Conservation (phyloP, 2,329 filamentous ascomycete species). For the Hypomyces perniciosus region DNA sequence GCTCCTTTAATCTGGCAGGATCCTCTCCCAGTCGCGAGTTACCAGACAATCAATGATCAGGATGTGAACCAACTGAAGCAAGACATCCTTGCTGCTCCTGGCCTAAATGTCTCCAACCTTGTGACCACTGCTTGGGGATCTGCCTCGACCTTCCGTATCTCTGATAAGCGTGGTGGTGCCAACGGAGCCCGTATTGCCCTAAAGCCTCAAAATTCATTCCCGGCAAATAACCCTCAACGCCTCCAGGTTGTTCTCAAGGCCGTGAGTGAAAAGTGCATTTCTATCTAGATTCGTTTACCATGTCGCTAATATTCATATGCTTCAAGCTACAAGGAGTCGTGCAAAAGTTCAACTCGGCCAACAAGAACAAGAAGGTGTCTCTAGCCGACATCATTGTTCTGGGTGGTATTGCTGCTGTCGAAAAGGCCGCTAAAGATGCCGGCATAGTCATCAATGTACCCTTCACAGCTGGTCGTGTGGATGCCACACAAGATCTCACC, state of each 20-base stretch:
- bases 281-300: not conserved
- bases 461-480: conserved; percentile 67
- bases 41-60: conserved; percentile 50
- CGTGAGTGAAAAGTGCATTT: not conserved
- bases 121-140: conserved; percentile 62
- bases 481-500: conserved; percentile 66
- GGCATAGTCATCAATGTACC: conserved; percentile 51
- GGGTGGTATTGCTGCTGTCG: conserved; percentile 60
- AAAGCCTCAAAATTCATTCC: conserved; percentile 63
- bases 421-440: conserved; percentile 55
- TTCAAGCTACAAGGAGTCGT: conserved; percentile 41
- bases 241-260: conserved; percentile 54
- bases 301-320: not conserved
- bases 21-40: conserved; percentile 53
- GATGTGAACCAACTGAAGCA: conserved; percentile 63
- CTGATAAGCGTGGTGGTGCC: conserved; percentile 75
- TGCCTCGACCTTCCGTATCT: conserved; percentile 63
- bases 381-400: conserved; percentile 71
- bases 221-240: conserved; percentile 64
- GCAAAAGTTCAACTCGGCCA: conserved; percentile 51
- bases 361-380: conserved; percentile 60
- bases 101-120: conserved; percentile 54
- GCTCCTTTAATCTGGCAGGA: conserved; percentile 63
- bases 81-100: conserved; percentile 52
- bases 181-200: conserved; percentile 74